Evolutionary conservation across 2,329 filamentous ascomycete species (phyloP), one percentile per base, ranked within the genome.

Genomic region (Colletotrichum sp.): DNA sequence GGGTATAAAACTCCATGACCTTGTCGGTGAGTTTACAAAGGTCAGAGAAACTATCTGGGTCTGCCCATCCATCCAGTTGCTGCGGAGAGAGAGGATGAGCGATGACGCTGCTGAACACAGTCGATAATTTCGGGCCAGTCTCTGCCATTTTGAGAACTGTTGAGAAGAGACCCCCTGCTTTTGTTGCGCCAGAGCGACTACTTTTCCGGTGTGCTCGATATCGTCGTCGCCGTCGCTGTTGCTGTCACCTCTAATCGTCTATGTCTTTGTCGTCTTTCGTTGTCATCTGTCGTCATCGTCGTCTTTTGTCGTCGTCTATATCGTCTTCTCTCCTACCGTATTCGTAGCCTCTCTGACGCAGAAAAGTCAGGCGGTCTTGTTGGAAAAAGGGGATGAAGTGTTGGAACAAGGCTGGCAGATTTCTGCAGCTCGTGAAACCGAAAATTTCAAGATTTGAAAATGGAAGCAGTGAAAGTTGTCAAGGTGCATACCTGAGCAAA

Each of bases 371-470:
- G 36, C 5, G 36, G 36, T 18, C 16, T 44, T 44, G 8, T 5
- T 44, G 2, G 3, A 10, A n/a, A 10, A 44, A 44, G 39, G 8
- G 3, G 18, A 44, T 44, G 16, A n/a, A 10, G 0, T n/a, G 8
- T n/a, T 49, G 18, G 18, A 49, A 49, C 0, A 49, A 49, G 0
- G 3, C 2, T 1, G 18, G 3, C 44, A 12, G 9, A 1, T 39
- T 39, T 44, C 5, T 44, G 5, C 5, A 44, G 5, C 39, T 49
- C 3, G 18, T 2, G 0, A 6, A 12, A n/a, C 18, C 18, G 18
- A 1, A n/a, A 49, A 7, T 44, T 6, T 12, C 9, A n/a, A n/a
- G 6, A 49, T 49, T 0, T 12, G 18, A 49, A 49, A 4, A 49
- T 49, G 2, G 44, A 49, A 13, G 6, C 18, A n/a, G 1, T 49